phyloP scores from a whole-genome alignment of 225 moss, liverwort and hornwort species.

The Straminergon stramineum region DNA sequence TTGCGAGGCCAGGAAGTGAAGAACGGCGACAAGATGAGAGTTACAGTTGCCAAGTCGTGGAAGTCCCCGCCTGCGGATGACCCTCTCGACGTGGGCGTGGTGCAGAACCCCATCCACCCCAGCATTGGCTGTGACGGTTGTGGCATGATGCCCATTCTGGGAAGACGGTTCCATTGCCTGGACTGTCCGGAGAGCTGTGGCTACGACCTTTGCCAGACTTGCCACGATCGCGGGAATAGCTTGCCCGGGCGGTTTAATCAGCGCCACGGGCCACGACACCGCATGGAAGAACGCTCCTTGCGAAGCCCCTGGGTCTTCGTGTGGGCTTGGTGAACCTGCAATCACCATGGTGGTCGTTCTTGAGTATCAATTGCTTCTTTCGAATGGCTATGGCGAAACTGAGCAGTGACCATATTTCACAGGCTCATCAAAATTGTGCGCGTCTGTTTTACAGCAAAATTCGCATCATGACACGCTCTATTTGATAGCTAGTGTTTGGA shows the following conservation, averaged over 20 bases:
- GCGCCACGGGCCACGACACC: constrained; percentile 52
- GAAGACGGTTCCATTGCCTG: constrained; percentile 56
- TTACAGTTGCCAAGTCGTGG: constrained; percentile 5
- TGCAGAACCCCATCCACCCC: constrained; percentile 24
- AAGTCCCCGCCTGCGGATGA: constrained; percentile 24
- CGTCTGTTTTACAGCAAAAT: neutral
- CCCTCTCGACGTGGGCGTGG: constrained; percentile 9
- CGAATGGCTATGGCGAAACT: neutral
- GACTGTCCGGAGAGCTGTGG: constrained; percentile 60
- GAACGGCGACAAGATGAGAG: constrained; percentile 3
- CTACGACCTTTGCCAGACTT: constrained; percentile 75
- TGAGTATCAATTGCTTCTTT: neutral
- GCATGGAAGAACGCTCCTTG: constrained; percentile 39
- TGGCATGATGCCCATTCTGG: constrained; percentile 76
- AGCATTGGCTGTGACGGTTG: constrained; percentile 31
- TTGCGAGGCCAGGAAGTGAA: constrained; percentile 14
- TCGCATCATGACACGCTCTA: neutral
- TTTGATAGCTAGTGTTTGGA: neutral
- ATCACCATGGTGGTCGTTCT: neutral
- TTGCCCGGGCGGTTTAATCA: constrained; percentile 75
- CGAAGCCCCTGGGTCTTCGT: constrained; percentile 30
- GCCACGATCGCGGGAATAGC: constrained; percentile 40
- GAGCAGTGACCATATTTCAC: neutral
- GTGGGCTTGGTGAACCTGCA: constrained; percentile 22
- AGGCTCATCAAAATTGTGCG: neutral